Conservation (phyloP, 371 early-diverging fungal species). For the Chytridium lagenaria region DNA sequence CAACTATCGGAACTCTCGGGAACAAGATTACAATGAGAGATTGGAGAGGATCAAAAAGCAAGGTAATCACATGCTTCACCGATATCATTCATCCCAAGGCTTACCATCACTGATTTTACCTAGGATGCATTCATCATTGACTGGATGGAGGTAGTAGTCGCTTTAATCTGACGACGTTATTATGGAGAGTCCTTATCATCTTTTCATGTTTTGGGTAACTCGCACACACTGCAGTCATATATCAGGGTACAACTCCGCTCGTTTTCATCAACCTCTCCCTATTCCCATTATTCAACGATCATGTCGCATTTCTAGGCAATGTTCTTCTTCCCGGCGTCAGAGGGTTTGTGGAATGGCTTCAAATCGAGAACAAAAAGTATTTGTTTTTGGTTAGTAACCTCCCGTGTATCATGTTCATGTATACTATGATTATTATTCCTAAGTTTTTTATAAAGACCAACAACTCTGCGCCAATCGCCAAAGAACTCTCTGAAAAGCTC, state of each 20-base stretch:
- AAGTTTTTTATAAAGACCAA: conserved; percentile 66
- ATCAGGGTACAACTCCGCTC: not conserved
- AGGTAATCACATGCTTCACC: no score
- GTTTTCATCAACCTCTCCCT: no score
- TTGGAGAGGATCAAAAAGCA: conserved; percentile 62
- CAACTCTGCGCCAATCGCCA: conserved; percentile 72
- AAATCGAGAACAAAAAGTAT: conserved; percentile 65
- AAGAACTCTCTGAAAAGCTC: conserved; percentile 68
- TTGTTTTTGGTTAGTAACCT: conserved; percentile 53
- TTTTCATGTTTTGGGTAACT: no score
- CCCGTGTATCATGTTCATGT: not conserved
- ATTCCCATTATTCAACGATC: no score
- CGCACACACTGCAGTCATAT: conserved; percentile 25
- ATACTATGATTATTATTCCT: not conserved
- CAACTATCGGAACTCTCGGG: conserved; percentile 35
- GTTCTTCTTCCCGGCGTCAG: conserved; percentile 51
- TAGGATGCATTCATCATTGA: no score
- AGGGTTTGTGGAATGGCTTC: conserved; percentile 69
- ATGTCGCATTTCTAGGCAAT: conserved; percentile 20
- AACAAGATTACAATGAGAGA: conserved; percentile 42
- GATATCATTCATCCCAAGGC: no score
- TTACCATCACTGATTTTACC: no score
- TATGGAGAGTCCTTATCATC: no score
- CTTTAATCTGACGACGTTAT: no score
- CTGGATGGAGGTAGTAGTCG: no score